A percentile compares a stretch with the other conserved stretches of the same genome.
Evolutionary conservation across 2,329 filamentous ascomycete species (phyloP).

Genomic region (Celoporthe dispersa): DNA sequence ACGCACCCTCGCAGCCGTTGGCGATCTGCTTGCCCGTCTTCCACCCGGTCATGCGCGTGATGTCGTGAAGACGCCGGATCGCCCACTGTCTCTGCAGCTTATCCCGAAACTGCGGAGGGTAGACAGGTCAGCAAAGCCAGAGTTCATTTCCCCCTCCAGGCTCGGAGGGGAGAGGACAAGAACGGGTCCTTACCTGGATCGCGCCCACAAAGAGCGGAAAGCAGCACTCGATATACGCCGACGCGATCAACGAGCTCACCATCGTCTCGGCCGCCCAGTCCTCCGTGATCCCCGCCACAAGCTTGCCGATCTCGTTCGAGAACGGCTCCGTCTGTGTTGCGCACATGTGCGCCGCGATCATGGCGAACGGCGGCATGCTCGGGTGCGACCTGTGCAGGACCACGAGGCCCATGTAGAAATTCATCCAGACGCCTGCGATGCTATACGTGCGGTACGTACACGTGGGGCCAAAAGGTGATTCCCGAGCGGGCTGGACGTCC

Average conservation of each 20-base stretch:
- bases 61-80: conserved; percentile 72
- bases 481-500: conserved; percentile 64
- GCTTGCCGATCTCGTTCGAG: conserved; percentile 77
- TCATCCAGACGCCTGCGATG: conserved; percentile 86
- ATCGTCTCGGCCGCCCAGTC: conserved; percentile 56
- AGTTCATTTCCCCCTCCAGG: neutral
- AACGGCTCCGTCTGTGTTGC: conserved; percentile 72
- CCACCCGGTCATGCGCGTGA: conserved; percentile 84
- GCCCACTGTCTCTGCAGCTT: conserved; percentile 77
- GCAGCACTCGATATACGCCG: conserved; percentile 79
- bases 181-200: conserved; percentile 60
- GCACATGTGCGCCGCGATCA: conserved; percentile 81
- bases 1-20: conserved; percentile 80
- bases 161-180: conserved; percentile 72
- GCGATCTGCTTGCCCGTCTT: conserved; percentile 82
- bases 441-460: conserved; percentile 83
- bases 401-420: conserved; percentile 84
- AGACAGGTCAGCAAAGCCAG: neutral
- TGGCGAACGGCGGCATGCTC: conserved; percentile 86
- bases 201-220: conserved; percentile 87
- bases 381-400: conserved; percentile 83
- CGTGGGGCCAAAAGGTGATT: conserved; percentile 81
- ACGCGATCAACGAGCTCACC: conserved; percentile 78
- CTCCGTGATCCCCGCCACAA: conserved; percentile 72
- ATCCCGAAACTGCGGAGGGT: conserved; percentile 65